Conservation (phyloP, 805 yeast genomes). For the Torulaspora franciscae region DNA sequence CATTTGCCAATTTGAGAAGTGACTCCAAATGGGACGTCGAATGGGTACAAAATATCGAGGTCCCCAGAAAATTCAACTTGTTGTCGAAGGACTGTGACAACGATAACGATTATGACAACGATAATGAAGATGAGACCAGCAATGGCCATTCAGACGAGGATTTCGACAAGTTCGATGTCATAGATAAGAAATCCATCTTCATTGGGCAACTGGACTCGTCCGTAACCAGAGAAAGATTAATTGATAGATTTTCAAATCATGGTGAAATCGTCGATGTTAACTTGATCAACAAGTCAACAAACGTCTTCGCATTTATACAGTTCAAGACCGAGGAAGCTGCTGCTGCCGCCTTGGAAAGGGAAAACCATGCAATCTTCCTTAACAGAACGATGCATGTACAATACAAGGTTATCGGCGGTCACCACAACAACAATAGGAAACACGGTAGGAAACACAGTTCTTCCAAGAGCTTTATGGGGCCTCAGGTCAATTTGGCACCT, state of each 20-base stretch:
- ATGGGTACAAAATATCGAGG: constrained; percentile 83
- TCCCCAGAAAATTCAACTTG: constrained; percentile 37
- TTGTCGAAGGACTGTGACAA: constrained; percentile 10
- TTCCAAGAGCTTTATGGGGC: constrained; percentile 29
- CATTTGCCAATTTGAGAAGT: constrained; percentile 63
- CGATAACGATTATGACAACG: constrained; percentile 21
- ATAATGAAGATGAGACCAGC: background rate
- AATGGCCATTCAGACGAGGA: constrained; percentile 6
- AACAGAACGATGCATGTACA: constrained; percentile 81
- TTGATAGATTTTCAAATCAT: constrained; percentile 57
- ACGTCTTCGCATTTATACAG: constrained; percentile 68
- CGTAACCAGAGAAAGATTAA: constrained; percentile 52
- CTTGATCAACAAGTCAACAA: constrained; percentile 47
- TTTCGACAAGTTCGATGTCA: constrained; percentile 30
- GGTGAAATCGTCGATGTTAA: constrained; percentile 59
- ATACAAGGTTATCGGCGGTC: constrained; percentile 53
- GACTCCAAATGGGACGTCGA: constrained; percentile 56
- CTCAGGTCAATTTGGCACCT: constrained; percentile 60
- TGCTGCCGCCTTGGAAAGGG: constrained; percentile 80
- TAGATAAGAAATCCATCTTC: constrained; percentile 71
- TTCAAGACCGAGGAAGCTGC: constrained; percentile 65
- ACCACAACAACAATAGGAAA: constrained; percentile 23
- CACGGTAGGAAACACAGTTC: constrained; percentile 24
- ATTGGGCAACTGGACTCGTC: constrained; percentile 64
- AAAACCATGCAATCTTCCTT: constrained; percentile 71